Evolutionary conservation across 2,329 filamentous ascomycete species (phyloP).

Genomic region (Clonostachys sp.): DNA sequence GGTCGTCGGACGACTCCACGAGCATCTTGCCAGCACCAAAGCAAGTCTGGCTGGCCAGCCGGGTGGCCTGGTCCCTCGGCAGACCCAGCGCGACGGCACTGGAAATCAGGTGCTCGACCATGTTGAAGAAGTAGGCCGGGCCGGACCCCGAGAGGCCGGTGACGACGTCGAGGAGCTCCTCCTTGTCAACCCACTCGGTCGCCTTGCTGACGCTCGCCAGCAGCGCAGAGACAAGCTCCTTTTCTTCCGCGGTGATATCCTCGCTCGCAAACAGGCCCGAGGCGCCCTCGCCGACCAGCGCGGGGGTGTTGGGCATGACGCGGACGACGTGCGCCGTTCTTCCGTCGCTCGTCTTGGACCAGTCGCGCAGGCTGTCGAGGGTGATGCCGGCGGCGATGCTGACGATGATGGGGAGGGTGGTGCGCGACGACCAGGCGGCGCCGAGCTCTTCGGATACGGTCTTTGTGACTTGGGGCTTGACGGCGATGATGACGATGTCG

Average conservation of each 20-base stretch:
- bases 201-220: constrained; percentile 40
- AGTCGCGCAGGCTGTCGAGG: constrained; percentile 32
- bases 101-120: constrained; percentile 44
- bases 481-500: constrained; percentile 41
- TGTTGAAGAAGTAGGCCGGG: constrained; percentile 48
- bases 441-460: constrained; percentile 40
- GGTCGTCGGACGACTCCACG: constrained; percentile 36
- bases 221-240: constrained; percentile 32
- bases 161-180: constrained; percentile 44
- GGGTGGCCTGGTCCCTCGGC: constrained; percentile 40
- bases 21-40: constrained; percentile 47
- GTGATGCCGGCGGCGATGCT: constrained; percentile 46
- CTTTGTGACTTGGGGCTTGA: constrained; percentile 46
- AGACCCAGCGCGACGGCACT: constrained; percentile 38
- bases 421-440: constrained; percentile 24
- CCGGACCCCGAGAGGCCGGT: constrained; percentile 45
- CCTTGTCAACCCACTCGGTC: constrained; percentile 43
- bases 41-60: constrained; percentile 44
- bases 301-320: constrained; percentile 49
- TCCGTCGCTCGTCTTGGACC: constrained; percentile 30
- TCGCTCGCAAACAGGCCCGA: constrained; percentile 38
- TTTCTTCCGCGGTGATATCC: constrained; percentile 35
- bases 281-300: constrained; percentile 43
- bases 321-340: constrained; percentile 38
- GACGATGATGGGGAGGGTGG: constrained; percentile 34